Conservation (phyloP, 164 flowering plant species). For the Kingdonia uniflora region DNA sequence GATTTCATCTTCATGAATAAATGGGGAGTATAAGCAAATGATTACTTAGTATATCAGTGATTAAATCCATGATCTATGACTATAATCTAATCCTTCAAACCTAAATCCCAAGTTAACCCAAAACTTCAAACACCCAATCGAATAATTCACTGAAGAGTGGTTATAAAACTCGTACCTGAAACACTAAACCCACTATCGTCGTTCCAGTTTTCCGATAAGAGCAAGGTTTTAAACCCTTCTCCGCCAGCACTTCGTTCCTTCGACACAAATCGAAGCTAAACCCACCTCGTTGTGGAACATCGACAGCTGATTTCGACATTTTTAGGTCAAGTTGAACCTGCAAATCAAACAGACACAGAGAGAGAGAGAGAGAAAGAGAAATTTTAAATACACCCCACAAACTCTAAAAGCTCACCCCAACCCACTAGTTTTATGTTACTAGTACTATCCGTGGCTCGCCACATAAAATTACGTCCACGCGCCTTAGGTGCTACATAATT, state of each 20-base stretch:
- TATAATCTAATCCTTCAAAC: not conserved
- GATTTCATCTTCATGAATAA: not conserved
- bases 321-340: too few species aligned
- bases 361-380: too few species aligned
- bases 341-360: too few species aligned
- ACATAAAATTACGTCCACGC: too few species aligned
- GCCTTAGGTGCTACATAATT: too few species aligned
- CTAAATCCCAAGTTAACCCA: not conserved
- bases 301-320: slow-evolving; percentile 36
- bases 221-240: slow-evolving; percentile 44
- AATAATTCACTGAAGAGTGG: not conserved
- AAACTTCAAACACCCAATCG: not conserved
- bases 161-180: slow-evolving; percentile 33
- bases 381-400: too few species aligned
- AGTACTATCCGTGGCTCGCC: too few species aligned
- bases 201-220: slow-evolving; percentile 72
- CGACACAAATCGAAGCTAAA: slow-evolving; percentile 64
- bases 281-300: slow-evolving; percentile 48
- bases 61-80: too few species aligned
- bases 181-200: slow-evolving; percentile 73
- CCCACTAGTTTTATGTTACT: too few species aligned
- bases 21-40: not conserved
- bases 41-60: too few species aligned
- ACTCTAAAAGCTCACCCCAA: too few species aligned
- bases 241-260: slow-evolving; percentile 55